Evolutionary conservation across 202 grass and related monocot genomes (phyloP), one percentile per base, ranked within the genome.

Genomic region (Eragrostis tef): DNA sequence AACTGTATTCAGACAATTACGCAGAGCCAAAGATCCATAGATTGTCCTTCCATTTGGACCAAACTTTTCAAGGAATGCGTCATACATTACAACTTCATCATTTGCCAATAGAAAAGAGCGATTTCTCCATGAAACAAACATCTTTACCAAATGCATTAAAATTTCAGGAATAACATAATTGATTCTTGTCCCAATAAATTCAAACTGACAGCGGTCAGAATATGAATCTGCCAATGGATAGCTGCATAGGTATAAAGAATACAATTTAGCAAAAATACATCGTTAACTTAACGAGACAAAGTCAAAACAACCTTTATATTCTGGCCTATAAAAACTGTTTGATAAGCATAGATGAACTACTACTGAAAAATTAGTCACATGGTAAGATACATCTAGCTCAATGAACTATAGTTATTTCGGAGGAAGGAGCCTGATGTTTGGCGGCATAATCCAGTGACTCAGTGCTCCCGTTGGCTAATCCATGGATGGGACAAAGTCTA

Each of bases 201-300:
- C 66, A 70, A 70, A 47, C 5, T 21, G n/a, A 47, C 19, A 14
- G 66, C 43, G 66, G 42, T 46, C 66, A 47, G 5, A 7, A 69
- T 69, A 69, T 46, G 66, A 31, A 31, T 31, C 29, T 31, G 29
- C 29, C 29, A 31, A 31, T 31, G 29, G 42, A 24, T 4, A 46
- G 43, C 66, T 70, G 66, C 66, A 70, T 42, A 47, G 42, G 43
- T 51, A 51, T 22, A 70, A 47, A 20, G 20, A 68, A 68, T 45
- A 70, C 42, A 70, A 70, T 47, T 70, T 43, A 25, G 49, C 14
- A 13, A 51, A 17, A 17, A 16, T 17, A 51, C 49, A 51, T 51
- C 29, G 29, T 31, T 31, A 31, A 31, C 29, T 31, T 31, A 31
- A 31, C 29, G 29, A 3, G 29, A 31, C 29, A 31, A 31, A 31